Base-by-base conservation (phyloP, 2,329 filamentous ascomycete species). In the Stagonosporopsis chrysanthemi region DNA sequence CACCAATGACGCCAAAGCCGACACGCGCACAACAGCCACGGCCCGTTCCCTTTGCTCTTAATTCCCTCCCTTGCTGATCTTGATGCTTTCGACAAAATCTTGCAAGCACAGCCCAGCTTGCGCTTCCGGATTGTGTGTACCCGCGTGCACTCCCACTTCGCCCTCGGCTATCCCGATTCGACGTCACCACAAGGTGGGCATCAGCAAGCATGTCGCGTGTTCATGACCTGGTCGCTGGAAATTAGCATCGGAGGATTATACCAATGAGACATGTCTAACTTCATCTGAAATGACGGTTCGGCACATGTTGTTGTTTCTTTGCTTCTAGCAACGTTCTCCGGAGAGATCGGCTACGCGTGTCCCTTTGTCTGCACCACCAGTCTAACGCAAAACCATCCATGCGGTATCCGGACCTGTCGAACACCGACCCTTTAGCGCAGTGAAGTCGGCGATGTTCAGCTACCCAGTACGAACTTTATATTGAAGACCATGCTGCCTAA, bases 351-450 rank as follows among this genome's bases (percentile, higher is more conserved):
- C 22, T 8, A 15, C 8, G 14, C 33, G 35, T 19, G 28, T 23
- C 29, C 36, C 53, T 56, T 56, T 52, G 53, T 56, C 19, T 56
- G 36, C 42, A 47, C 33, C 22, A 36, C 42, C 28, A 9, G 15
- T 23, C 46, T 46, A 46, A 36, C 53, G 12, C 53, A 22, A 17
- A 51, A 46, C 36, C 42, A 31, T 7, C 15, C 2, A 6, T 19
- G 9, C 24, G 35, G 28, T 28, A 36, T 24, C 8, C 47, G 47
- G 53, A 52, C 23, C 11, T 33, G 35, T 38, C 36, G 22, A 26
- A 26, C 42, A 56, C 53, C 53, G 53, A 56, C n/a, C 4, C 15
- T 26, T 28, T 51, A 46, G 53, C 47, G 53, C 47, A 24, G 11
- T 12, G 36, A 28, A 36, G 53, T 56, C 53, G 53, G 53, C 53